These are phyloP conservation scores for Talaromyces sp. DNA, from an alignment of 2,329 filamentous ascomycete genomes.

Conservation along the genomic window DNA sequence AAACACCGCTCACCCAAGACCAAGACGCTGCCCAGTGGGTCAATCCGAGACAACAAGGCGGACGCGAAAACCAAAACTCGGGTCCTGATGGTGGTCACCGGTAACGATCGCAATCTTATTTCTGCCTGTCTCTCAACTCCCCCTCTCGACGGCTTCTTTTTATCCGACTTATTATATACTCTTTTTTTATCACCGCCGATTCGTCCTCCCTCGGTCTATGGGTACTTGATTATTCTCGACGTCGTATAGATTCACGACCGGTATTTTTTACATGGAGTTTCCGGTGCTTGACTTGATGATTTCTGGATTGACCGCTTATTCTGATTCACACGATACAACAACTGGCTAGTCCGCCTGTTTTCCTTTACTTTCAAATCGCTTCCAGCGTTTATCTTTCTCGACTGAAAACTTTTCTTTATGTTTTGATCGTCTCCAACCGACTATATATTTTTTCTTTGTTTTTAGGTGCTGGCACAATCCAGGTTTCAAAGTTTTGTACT, in stretches of 20 bases:
- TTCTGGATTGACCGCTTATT: neutral
- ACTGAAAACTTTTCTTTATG: neutral
- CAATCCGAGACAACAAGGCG: conserved; percentile 20
- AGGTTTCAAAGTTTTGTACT: neutral
- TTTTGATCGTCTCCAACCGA: neutral
- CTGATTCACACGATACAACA: neutral
- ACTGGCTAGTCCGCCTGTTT: neutral
- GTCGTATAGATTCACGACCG: neutral
- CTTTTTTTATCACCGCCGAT: neutral
- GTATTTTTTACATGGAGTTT: neutral
- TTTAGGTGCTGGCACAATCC: neutral
- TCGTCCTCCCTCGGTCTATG: neutral
- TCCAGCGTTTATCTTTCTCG: neutral
- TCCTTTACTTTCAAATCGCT: neutral
- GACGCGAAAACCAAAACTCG: conserved; percentile 9
- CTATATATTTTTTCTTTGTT: neutral
- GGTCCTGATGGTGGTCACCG: conserved; percentile 4
- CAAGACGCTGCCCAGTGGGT: conserved; percentile 31
- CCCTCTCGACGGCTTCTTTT: neutral
- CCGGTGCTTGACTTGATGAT: neutral
- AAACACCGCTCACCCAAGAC: conserved; percentile 33
- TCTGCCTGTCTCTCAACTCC: neutral
- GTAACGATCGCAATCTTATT: neutral
- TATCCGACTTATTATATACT: neutral
- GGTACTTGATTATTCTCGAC: neutral